Evolutionary conservation across 768 basidiomycete species (phyloP), one percentile per base, ranked within the genome.

Genomic region (Phanerochaete sordida): DNA sequence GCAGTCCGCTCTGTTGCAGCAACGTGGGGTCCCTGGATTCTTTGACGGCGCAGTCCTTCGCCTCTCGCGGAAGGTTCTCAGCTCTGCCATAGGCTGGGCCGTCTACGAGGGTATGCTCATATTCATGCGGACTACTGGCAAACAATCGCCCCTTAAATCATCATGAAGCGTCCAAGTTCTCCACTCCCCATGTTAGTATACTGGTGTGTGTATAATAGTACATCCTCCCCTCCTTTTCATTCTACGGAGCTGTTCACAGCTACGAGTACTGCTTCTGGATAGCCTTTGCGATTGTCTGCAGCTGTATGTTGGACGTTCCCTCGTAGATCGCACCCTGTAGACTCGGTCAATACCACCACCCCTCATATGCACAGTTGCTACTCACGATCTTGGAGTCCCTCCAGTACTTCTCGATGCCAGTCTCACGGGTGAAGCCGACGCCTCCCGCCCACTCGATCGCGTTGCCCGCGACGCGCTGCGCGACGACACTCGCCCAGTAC

Each of bases 401-500:
- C 93, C 93, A 96, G 70, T 77, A 96, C 77, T 98, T 98, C 78
- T 98, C 97, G 63, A 98, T 90, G 3, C 94, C 95, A 0, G 92
- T 91, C 76, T 98, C 95, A 55, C 94, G 76, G 56, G 94, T 96
- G 75, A 91, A 95, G 0, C 94, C 96, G 51, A 93, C 81, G 1
- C 95, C 95, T 44, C 95, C 97, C 0, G 88, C 86, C 96, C 95
- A 98, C 73, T 98, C 96, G 64, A 98, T 98, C 19, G 96, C 96
- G 45, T 81, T 75, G 7, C 96, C 94, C 11, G 88, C 82, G 1
- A 97, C 95, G 45, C 81, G 80, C 74, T 96, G 91, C 15, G 97
- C 97, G 6, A 99, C 85, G 23, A 90, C 82, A 61, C 93, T 93
- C 24, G 89, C 83, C 81, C 87, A 93, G 69, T 91, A 95, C 74